These are phyloP conservation scores for Fomes fomentarius DNA, from an alignment of 1,284 basidiomycete genomes.

Conservation along the genomic window DNA sequence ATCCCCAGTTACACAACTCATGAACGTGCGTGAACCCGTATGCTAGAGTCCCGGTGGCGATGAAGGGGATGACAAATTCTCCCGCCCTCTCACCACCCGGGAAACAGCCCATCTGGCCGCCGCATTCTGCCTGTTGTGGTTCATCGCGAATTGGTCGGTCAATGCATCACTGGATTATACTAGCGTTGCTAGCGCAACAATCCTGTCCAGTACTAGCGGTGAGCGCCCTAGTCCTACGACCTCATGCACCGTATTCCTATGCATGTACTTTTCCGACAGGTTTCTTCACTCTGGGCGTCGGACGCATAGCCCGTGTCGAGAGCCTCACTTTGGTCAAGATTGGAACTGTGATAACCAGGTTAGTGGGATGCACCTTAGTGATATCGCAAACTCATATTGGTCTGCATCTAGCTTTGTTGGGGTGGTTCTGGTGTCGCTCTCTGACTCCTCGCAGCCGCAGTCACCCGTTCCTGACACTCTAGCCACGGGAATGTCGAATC, in stretches of 20 bases:
- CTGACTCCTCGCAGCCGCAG: slow-evolving; percentile 57
- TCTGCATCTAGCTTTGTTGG: slow-evolving; percentile 71
- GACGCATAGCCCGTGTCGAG: slow-evolving; percentile 86
- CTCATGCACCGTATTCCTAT: background rate
- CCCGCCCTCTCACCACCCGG: slow-evolving; percentile 56
- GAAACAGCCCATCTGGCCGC: slow-evolving; percentile 82
- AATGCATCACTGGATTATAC: slow-evolving; percentile 86
- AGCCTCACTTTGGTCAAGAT: slow-evolving; percentile 76
- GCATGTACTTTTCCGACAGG: slow-evolving; percentile 52
- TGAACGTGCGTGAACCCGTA: too few species aligned
- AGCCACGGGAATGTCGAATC: slow-evolving; percentile 10
- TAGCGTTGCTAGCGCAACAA: slow-evolving; percentile 89
- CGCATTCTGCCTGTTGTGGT: slow-evolving; percentile 86
- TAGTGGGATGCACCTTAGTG: slow-evolving; percentile 20
- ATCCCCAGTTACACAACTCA: too few species aligned
- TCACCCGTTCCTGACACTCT: slow-evolving; percentile 10
- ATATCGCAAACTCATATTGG: background rate
- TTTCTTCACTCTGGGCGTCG: slow-evolving; percentile 92
- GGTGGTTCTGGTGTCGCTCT: slow-evolving; percentile 84
- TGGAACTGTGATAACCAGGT: slow-evolving; percentile 84
- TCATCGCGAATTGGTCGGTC: slow-evolving; percentile 88
- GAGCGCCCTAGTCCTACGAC: slow-evolving; percentile 33
- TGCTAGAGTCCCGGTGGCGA: too few species aligned
- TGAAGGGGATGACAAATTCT: slow-evolving; percentile 30
- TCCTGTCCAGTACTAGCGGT: slow-evolving; percentile 90